phyloP scores from a whole-genome alignment of 345 rosid species.

The Citrus sp. region DNA sequence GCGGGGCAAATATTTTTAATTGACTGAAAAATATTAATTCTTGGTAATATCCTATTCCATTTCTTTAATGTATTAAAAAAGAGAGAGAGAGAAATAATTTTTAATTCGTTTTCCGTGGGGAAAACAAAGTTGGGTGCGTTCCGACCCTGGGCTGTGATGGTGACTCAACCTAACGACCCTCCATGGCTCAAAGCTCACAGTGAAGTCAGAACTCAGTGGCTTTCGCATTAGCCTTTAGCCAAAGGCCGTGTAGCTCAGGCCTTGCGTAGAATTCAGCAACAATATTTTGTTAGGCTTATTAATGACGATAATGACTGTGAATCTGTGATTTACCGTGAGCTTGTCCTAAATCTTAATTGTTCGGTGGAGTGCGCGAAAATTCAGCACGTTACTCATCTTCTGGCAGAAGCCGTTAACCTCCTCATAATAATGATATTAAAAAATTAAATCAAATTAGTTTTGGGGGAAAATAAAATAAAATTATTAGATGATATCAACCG shows the following conservation, averaged over 20 bases:
- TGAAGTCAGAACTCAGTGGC: background rate
- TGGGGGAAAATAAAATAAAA: too few relatives aligned
- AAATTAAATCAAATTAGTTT: too few relatives aligned
- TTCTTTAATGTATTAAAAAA: background rate
- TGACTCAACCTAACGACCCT: slow-evolving; percentile 4
- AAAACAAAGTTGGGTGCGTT: slow-evolving; percentile 30
- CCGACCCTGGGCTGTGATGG: slow-evolving; percentile 15
- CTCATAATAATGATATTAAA: too few relatives aligned
- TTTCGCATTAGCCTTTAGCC: background rate
- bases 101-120: background rate
- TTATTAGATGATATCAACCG: too few relatives aligned
- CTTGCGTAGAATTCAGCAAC: background rate
- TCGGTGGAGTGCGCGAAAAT: background rate
- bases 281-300: background rate
- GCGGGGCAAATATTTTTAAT: slow-evolving; percentile 17
- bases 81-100: background rate
- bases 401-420: background rate
- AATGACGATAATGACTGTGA: background rate
- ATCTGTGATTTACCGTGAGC: background rate
- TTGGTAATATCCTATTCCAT: background rate
- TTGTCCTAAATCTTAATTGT: background rate
- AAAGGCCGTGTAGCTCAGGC: background rate
- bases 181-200: slow-evolving; percentile 21
- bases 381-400: background rate
- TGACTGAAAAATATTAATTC: background rate